phyloP scores from a whole-genome alignment of 768 basidiomycete genomes.

The Sarcodon sp. region DNA sequence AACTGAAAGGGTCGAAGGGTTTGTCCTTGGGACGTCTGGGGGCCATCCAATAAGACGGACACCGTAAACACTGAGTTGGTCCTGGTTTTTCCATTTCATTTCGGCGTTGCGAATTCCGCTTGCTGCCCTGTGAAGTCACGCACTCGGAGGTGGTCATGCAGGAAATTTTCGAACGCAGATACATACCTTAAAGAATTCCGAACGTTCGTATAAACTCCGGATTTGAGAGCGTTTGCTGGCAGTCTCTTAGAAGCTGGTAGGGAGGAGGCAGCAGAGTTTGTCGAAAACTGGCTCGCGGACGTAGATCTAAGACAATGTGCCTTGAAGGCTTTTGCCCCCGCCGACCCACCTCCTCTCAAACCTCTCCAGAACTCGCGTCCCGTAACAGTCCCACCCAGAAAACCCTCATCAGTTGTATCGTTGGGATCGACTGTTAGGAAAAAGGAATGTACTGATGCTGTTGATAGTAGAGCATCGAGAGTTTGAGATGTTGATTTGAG shows the following conservation, averaged over 20 bases:
- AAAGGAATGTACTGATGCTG: slow-evolving; percentile 47
- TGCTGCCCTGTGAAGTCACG: slow-evolving; percentile 23
- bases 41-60: slow-evolving; percentile 59
- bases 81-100: slow-evolving; percentile 68
- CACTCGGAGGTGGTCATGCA: slow-evolving; percentile 2
- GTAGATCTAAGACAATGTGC: slow-evolving; percentile 22
- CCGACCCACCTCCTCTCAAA: slow-evolving; percentile 41
- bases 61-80: slow-evolving; percentile 39
- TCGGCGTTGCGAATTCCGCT: slow-evolving; percentile 54
- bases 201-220: slow-evolving; percentile 40
- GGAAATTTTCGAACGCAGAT: not conserved
- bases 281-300: not conserved
- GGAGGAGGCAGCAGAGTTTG: not conserved
- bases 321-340: slow-evolving; percentile 46
- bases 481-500: slow-evolving; percentile 37
- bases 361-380: slow-evolving; percentile 61
- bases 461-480: slow-evolving; percentile 37
- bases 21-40: slow-evolving; percentile 37
- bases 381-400: slow-evolving; percentile 46
- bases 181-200: slow-evolving; percentile 41
- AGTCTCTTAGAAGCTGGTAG: slow-evolving; percentile 6
- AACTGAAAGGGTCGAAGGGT: slow-evolving; percentile 45
- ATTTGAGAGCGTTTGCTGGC: slow-evolving; percentile 27
- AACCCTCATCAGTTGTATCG: slow-evolving; percentile 33
- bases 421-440: slow-evolving; percentile 45